Conservation (phyloP, 2,329 filamentous ascomycete genomes). For the Cladosporium austrohemisphaericum region DNA sequence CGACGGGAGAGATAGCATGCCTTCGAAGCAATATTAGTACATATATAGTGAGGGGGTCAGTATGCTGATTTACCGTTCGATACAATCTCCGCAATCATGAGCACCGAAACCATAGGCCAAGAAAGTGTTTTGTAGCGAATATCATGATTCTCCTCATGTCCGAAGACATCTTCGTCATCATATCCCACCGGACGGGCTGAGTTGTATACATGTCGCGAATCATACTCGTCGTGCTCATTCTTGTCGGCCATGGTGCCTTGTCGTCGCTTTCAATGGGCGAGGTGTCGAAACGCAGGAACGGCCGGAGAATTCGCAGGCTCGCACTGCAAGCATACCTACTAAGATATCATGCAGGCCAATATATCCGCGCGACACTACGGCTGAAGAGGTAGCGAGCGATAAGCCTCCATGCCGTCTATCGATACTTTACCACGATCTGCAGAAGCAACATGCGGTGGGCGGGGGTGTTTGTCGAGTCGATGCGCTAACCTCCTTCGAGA, state of each 20-base stretch:
- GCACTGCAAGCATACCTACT: not conserved
- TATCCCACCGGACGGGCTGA: slow-evolving; percentile 17
- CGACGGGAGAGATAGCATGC: slow-evolving; percentile 51
- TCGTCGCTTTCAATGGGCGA: not conserved
- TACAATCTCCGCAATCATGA: slow-evolving; percentile 57
- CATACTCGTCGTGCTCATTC: slow-evolving; percentile 15
- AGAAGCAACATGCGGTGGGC: slow-evolving; percentile 3
- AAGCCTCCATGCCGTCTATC: not conserved
- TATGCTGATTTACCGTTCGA: slow-evolving; percentile 41
- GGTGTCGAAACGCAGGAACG: too few relatives aligned
- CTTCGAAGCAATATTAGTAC: not conserved
- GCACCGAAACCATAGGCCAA: slow-evolving; percentile 50
- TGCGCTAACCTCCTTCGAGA: slow-evolving; percentile 1
- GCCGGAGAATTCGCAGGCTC: too few relatives aligned
- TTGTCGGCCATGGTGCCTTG: slow-evolving; percentile 17
- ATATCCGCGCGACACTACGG: too few relatives aligned
- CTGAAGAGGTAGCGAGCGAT: not conserved
- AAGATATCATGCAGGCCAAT: too few relatives aligned
- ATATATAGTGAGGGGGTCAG: not conserved
- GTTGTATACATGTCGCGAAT: slow-evolving; percentile 10
- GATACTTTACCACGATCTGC: not conserved
- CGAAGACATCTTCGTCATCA: slow-evolving; percentile 41
- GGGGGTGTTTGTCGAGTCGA: not conserved
- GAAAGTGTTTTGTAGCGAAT: slow-evolving; percentile 55
- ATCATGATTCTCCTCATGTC: slow-evolving; percentile 35